These are phyloP conservation scores for Brettanomyces bruxellensis DNA, from an alignment of 805 yeast species.

Conservation along the genomic window DNA sequence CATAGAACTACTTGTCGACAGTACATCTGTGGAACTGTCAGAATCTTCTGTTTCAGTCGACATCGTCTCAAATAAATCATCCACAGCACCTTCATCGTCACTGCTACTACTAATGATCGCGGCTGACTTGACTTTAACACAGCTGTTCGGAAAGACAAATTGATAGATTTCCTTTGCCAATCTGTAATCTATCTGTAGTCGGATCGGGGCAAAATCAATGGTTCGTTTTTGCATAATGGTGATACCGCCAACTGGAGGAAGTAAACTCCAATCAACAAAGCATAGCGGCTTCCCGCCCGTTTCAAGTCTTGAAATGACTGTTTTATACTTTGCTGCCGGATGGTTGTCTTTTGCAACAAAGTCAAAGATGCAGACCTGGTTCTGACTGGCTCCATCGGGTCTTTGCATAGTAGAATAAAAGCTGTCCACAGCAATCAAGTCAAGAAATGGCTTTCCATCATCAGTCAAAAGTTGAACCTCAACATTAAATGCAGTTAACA, in stretches of 20 bases:
- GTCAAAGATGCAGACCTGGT: conserved; percentile 51
- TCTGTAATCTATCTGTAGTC: conserved; percentile 46
- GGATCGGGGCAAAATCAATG: conserved; percentile 43
- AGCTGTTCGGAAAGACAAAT: conserved; percentile 20
- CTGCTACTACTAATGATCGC: conserved; percentile 1
- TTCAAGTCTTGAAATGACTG: conserved; percentile 41
- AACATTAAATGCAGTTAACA: conserved; percentile 57
- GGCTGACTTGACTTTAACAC: neutral
- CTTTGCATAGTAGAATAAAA: conserved; percentile 53
- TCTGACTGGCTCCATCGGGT: conserved; percentile 61
- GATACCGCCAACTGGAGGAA: conserved; percentile 60
- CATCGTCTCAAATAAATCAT: neutral
- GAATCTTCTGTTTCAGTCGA: neutral
- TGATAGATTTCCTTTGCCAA: conserved; percentile 41
- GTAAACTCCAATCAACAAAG: conserved; percentile 42
- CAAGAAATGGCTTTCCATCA: conserved; percentile 57
- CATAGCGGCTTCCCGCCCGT: conserved; percentile 24
- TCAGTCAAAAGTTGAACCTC: conserved; percentile 62
- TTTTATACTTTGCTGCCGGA: conserved; percentile 52
- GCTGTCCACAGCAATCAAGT: conserved; percentile 57
- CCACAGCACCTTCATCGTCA: conserved; percentile 1
- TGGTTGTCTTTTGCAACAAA: conserved; percentile 67
- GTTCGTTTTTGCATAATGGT: conserved; percentile 41
- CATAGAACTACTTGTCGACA: neutral
- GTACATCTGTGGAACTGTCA: neutral